phyloP scores from a whole-genome alignment of 192 early-diverging fungal genomes.

The Geranomyces michiganensis region DNA sequence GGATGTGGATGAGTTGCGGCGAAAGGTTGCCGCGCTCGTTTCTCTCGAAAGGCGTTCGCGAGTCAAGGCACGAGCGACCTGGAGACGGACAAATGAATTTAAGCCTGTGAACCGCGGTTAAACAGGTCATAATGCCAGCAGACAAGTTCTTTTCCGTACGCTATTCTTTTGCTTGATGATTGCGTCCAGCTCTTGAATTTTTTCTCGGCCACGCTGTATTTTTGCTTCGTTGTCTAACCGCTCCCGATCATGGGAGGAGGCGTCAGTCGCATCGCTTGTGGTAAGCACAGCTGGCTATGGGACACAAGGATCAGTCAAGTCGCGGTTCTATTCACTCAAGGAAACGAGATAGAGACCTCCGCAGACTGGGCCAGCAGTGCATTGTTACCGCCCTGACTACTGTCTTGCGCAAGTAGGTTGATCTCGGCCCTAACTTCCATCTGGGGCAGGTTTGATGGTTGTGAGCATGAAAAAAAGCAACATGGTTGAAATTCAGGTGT shows the following conservation, averaged over 20 bases:
- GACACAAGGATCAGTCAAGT: background rate
- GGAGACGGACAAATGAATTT: background rate
- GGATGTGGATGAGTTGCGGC: background rate
- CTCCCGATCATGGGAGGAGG: background rate
- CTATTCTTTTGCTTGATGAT: conserved; percentile 42
- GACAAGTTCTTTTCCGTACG: no score
- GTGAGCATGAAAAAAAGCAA: no score
- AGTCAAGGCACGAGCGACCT: conserved; percentile 33
- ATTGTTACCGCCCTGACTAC: background rate
- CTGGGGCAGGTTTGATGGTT: no score
- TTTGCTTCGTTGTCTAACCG: conserved; percentile 3
- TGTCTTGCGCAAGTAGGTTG: background rate
- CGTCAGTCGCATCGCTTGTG: background rate
- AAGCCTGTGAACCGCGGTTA: no score
- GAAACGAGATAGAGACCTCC: background rate
- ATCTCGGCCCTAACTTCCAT: no score
- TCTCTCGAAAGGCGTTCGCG: conserved; percentile 32
- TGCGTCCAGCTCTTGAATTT: conserved; percentile 46
- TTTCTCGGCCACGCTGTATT: conserved; percentile 29
- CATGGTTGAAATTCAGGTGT: background rate
- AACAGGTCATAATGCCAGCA: no score
- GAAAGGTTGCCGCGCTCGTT: conserved; percentile 12
- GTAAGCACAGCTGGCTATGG: background rate
- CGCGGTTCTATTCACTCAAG: no score
- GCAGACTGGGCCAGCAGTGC: background rate